phyloP scores from a whole-genome alignment of 1,139 yeast genomes.

The Geotrichum bryndzae region DNA sequence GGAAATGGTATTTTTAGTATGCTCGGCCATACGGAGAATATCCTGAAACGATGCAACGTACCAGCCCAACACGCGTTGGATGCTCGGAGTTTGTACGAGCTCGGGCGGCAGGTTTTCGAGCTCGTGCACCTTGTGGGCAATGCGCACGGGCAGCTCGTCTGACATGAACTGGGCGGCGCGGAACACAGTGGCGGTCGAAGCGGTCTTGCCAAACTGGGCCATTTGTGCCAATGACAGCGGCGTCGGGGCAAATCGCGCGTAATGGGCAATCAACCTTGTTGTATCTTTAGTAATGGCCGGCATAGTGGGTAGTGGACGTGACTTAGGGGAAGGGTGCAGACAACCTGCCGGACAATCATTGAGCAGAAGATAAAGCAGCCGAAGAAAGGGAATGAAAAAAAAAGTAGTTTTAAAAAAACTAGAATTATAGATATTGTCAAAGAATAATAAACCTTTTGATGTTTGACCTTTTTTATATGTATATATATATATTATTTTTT shows the following conservation, averaged over 20 bases:
- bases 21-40: conserved; percentile 44
- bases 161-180: conserved; percentile 81
- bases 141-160: conserved; percentile 79
- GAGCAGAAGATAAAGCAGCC: not conserved
- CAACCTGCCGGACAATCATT: not conserved
- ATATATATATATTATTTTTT: not conserved
- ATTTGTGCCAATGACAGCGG: conserved; percentile 80
- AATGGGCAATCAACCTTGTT: conserved; percentile 38
- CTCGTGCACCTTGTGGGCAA: conserved; percentile 82
- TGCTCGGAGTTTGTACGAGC: conserved; percentile 64
- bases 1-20: conserved; percentile 8
- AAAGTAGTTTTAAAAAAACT: not conserved
- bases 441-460: not conserved
- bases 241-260: conserved; percentile 74
- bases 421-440: not conserved
- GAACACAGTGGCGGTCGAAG: conserved; percentile 72
- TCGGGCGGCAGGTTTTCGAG: conserved; percentile 75
- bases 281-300: not conserved
- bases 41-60: conserved; percentile 88
- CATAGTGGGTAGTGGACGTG: not conserved
- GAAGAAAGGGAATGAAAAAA: not conserved
- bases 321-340: not conserved
- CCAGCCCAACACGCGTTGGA: conserved; percentile 76
- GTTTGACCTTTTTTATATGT: not conserved
- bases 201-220: conserved; percentile 83